These are phyloP conservation scores for Penicillium fuscoglaucum DNA, from an alignment of 2,329 filamentous ascomycete genomes.

Conservation along the genomic window DNA sequence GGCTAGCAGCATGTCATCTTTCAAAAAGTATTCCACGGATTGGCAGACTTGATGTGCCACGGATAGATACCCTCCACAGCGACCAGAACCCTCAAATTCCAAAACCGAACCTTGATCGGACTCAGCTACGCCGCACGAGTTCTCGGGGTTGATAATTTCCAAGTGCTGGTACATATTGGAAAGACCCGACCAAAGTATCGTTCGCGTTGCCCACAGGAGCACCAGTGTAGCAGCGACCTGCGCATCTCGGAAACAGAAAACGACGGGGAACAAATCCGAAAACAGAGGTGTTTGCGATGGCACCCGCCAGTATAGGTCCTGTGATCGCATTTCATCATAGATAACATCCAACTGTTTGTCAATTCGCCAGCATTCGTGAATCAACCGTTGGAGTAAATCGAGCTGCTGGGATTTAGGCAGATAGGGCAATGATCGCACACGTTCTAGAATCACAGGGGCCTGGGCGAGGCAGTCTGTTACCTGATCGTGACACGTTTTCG, in stretches of 20 bases:
- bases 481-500: conserved; percentile 29
- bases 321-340: background rate
- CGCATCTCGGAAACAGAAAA: conserved; percentile 32
- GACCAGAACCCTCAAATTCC: background rate
- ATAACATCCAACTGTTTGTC: background rate
- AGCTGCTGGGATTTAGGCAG: background rate
- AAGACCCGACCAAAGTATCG: conserved; percentile 39
- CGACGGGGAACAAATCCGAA: conserved; percentile 30
- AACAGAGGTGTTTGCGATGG: background rate
- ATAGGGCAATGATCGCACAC: conserved; percentile 11
- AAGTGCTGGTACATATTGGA: conserved; percentile 33
- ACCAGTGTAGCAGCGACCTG: conserved; percentile 25
- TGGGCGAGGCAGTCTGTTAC: conserved; percentile 35
- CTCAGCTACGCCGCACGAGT: too few species aligned
- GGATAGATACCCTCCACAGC: conserved; percentile 24
- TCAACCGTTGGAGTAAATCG: background rate
- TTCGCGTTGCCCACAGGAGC: conserved; percentile 35
- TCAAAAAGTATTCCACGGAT: conserved; percentile 36
- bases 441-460: conserved; percentile 28
- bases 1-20: conserved; percentile 23
- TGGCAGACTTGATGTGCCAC: conserved; percentile 37
- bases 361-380: background rate
- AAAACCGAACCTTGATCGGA: background rate
- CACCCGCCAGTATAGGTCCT: background rate
- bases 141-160: background rate